phyloP scores from a whole-genome alignment of 2,329 filamentous ascomycete species.

The Aspergillus latus region DNA sequence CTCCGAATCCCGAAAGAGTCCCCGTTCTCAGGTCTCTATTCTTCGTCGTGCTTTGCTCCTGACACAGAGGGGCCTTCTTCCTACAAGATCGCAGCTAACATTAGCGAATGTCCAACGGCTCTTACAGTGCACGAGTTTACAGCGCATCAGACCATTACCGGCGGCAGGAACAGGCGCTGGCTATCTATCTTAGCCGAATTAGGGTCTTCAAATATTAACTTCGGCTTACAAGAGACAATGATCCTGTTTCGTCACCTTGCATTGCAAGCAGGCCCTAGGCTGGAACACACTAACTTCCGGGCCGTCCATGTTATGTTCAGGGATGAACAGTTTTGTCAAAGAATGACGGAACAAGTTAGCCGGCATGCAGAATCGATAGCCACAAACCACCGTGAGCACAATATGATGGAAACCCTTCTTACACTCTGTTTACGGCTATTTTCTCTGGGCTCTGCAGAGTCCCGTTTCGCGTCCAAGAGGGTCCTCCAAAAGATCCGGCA shows the following conservation, averaged over 20 bases:
- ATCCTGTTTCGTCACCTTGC: conserved; percentile 54
- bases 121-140: conserved; percentile 52
- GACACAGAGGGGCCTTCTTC: conserved; percentile 50
- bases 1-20: conserved; percentile 40
- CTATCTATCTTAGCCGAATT: conserved; percentile 51
- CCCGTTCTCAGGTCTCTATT: conserved; percentile 35
- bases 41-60: conserved; percentile 28
- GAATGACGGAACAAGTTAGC: conserved; percentile 51
- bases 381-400: conserved; percentile 59
- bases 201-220: conserved; percentile 58
- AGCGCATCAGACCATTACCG: conserved; percentile 47
- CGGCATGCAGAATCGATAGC: conserved; percentile 49
- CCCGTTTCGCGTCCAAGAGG: conserved; percentile 10
- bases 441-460: conserved; percentile 27
- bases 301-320: conserved; percentile 51
- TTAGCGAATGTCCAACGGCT: conserved; percentile 47
- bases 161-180: conserved; percentile 50
- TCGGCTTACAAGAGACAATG: conserved; percentile 55
- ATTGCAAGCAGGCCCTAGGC: conserved; percentile 55
- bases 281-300: conserved; percentile 40
- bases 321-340: conserved; percentile 52
- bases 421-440: conserved; percentile 49
- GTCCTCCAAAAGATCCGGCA: conserved; percentile 47
- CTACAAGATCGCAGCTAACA: conserved; percentile 47
- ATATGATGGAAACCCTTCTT: conserved; percentile 60